Base-by-base conservation (phyloP, 805 yeast genomes). In the Yarrowia porcina region DNA sequence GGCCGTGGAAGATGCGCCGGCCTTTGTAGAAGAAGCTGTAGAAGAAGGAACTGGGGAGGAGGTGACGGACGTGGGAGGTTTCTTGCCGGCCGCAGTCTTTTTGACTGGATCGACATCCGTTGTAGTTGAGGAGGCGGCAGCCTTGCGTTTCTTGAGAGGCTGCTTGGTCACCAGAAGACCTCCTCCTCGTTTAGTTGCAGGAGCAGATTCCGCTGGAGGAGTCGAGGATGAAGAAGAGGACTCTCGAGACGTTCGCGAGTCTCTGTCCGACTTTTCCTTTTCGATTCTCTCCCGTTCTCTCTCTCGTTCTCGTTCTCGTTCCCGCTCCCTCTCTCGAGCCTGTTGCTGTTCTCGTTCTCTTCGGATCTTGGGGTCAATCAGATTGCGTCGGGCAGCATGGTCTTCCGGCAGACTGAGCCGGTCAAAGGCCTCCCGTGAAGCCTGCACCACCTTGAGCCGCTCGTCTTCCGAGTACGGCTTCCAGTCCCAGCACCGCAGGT, bases 401-500 rank as follows among this genome's bases (percentile, higher is more conserved):
- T 69, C 69, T 13, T 65, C 65, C 1, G 74, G 68, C 23, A 69
- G 60, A 4, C 64, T 67, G 21, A 74, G 69, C 8, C 72, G 63
- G 44, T 68, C 72, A 50, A 66, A 74, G 8, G 76, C 75, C 49
- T 64, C 68, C 8, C 65, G 63, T 8, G 76, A 70, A 2, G 68
- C 67, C n/a, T 61, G 66, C 23, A 72, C 67, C 13, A 74, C 75
- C 30, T 64, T 63, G 10, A 66, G 61, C 62, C 77, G 67, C 65
- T 76, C 70, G 62, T 63, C 49, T 12, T 70, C 72, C 50, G 73
- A 66, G 66, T 78, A 78, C 25, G 70, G 70, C 30, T 71, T 68
- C 71, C 75, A 74, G 20, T 73, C 74, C 70, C 79, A 73, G 6
- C 77, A 71, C 18, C 73, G 71, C n/a, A 71, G 67, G 23, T 71